Percentiles rank a stretch among this genome's conserved stretches.
phyloP scores from a whole-genome alignment of 768 basidiomycete genomes.

The Panus rudis region DNA sequence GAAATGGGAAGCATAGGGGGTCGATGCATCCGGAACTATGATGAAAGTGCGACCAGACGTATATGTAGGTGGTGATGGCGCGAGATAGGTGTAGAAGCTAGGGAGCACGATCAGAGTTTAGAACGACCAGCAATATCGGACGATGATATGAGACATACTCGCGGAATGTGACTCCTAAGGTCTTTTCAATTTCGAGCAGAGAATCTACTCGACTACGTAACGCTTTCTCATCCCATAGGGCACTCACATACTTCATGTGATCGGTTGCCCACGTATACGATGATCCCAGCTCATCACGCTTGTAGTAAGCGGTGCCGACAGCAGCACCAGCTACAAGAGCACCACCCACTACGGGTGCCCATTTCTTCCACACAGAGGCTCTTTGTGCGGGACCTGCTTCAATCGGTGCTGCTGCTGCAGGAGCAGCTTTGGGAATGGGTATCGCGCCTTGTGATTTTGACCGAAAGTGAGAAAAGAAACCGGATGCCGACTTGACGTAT shows the following conservation, averaged over 20 bases:
- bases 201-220: constrained; percentile 56
- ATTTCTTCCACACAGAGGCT: constrained; percentile 45
- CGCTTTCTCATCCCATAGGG: constrained; percentile 70
- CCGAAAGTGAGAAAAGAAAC: constrained; percentile 47
- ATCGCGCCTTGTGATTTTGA: constrained; percentile 30
- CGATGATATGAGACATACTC: constrained; percentile 42
- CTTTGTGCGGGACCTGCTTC: constrained; percentile 13
- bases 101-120: not conserved
- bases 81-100: constrained; percentile 79
- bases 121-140: not conserved
- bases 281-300: constrained; percentile 63
- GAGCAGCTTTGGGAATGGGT: constrained; percentile 19
- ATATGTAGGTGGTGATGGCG: constrained; percentile 55
- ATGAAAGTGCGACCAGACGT: constrained; percentile 66
- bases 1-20: constrained; percentile 44
- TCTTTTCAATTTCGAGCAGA: constrained; percentile 52
- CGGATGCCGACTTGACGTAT: constrained; percentile 60
- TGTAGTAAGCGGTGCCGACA: constrained; percentile 78
- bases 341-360: constrained; percentile 69
- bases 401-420: constrained; percentile 26
- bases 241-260: constrained; percentile 86
- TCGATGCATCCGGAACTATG: constrained; percentile 56
- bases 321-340: constrained; percentile 76
- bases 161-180: constrained; percentile 62
- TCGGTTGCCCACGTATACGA: constrained; percentile 75